These are phyloP conservation scores for Lycium barbarum DNA, from an alignment of 257 asterid species.

Conservation along the genomic window DNA sequence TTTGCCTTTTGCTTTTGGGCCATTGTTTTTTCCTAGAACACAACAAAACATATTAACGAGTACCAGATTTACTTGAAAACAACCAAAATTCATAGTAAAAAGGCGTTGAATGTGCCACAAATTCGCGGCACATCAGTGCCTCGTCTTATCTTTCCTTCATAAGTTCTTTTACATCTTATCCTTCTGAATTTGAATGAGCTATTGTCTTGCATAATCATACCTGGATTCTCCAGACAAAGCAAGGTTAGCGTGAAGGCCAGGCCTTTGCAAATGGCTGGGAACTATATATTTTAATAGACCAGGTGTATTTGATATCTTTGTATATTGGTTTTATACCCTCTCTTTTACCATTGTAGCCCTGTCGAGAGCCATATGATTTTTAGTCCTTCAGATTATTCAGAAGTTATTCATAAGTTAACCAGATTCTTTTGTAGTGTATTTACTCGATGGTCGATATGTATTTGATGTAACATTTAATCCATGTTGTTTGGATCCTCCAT, in stretches of 20 bases:
- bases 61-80: no score
- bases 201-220: background rate
- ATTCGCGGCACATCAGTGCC: no score
- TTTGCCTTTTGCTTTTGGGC: no score
- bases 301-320: background rate
- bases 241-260: background rate
- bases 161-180: background rate
- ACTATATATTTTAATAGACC: conserved; percentile 5
- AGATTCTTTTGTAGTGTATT: background rate
- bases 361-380: conserved; percentile 17
- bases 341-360: background rate
- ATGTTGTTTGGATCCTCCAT: conserved; percentile 4
- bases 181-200: background rate
- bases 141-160: conserved; percentile 6
- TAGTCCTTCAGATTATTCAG: background rate
- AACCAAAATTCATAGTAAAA: no score
- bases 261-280: conserved; percentile 2
- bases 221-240: conserved; percentile 2
- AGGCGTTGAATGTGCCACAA: no score
- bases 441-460: conserved; percentile 16
- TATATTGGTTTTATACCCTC: conserved; percentile 5
- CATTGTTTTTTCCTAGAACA: no score
- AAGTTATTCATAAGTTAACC: conserved; percentile 18
- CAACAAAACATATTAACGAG: no score
- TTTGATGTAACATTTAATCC: conserved; percentile 1